Base-by-base conservation (phyloP, 176 grass and related monocot genomes). In the Tillandsia leiboldiana region DNA sequence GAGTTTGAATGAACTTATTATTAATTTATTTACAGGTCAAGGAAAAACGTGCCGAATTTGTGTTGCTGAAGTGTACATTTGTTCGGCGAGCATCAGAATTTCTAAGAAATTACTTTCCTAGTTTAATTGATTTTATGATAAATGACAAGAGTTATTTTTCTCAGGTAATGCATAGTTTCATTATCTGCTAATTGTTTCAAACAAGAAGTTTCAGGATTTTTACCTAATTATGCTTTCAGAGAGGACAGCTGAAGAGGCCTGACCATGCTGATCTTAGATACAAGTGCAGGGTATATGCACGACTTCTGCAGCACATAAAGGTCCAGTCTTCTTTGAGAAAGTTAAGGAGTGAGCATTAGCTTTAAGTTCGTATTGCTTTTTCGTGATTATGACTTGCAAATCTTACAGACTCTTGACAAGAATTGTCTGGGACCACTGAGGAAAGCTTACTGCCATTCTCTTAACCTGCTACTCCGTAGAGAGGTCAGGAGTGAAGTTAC, bases 1-100 rank as follows among this genome's bases (percentile, higher is more conserved):
- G 7, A 18, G 10, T 23, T 61, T 7, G 22, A 2, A 61, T 61
- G 56, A 61, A 50, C 13, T 72, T 81, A 28, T 10, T 71, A 28
- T 20, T 78, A 23, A 59, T 80, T 87, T 79, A 27, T 69, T 12
- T 82, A 65, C 86, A 97, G 93, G 82, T 90, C 53, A 92, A 88
- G 72, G 93, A 97, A 82, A 97, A 97, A 70, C 93, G 93, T 66
- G 93, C 93, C 56, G 93, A 97, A 87, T 91, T 90, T 85, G 82
- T 97, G 58, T 79, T 97, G 27, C 76, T 97, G 23, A 97, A 91
- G 65, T 97, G 89, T 70, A 97, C 93, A 58, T 97, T 97, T 63
- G 93, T 97, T 74, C 71, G 86, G 53, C 83, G 93, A 70, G 93
- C 93, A 51, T 89, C 93, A 51, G 89, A 97, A 78, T 97, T 92